Conservation (phyloP, 345 rosid species). For the Crucihimalaya himalaica region DNA sequence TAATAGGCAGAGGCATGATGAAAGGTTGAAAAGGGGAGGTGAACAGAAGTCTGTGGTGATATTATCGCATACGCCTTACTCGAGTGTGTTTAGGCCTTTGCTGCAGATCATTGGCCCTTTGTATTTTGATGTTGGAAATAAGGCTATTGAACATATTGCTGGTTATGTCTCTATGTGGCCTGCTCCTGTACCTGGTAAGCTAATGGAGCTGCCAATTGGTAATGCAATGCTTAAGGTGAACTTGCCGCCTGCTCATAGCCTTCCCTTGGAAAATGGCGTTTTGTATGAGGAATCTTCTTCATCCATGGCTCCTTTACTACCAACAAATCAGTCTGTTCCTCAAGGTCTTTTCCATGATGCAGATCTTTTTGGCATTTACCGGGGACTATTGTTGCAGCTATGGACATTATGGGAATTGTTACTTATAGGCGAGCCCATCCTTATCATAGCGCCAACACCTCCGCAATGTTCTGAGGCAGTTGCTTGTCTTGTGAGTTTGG, state of each 20-base stretch:
- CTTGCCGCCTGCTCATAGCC: conserved; percentile 88
- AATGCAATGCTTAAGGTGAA: conserved; percentile 84
- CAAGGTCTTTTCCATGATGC: conserved; percentile 97
- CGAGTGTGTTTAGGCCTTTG: conserved; percentile 85
- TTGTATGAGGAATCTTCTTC: conserved; percentile 73
- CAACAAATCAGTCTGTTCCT: conserved; percentile 85
- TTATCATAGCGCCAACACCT: conserved; percentile 92
- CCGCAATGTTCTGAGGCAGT: conserved; percentile 97
- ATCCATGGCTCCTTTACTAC: conserved; percentile 92
- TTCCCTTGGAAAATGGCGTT: conserved; percentile 68
- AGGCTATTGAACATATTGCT: conserved; percentile 85
- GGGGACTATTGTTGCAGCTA: conserved; percentile 83
- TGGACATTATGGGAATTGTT: conserved; percentile 95
- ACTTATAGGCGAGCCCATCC: conserved; percentile 91
- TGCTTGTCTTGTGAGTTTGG: conserved; percentile 89
- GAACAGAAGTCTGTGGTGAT: conserved; percentile 96
- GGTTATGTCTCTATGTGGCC: conserved; percentile 93
- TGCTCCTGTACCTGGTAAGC: conserved; percentile 77
- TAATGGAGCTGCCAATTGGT: conserved; percentile 95
- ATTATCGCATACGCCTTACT: conserved; percentile 77
- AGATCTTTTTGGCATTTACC: conserved; percentile 80
- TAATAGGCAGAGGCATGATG: conserved; percentile 95
- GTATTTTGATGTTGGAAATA: conserved; percentile 80
- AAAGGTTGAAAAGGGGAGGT: conserved; percentile 93
- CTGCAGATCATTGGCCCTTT: conserved; percentile 96